These are phyloP conservation scores for Phaeomoniella chlamydospora DNA, from an alignment of 2,329 filamentous ascomycete genomes.

Conservation along the genomic window DNA sequence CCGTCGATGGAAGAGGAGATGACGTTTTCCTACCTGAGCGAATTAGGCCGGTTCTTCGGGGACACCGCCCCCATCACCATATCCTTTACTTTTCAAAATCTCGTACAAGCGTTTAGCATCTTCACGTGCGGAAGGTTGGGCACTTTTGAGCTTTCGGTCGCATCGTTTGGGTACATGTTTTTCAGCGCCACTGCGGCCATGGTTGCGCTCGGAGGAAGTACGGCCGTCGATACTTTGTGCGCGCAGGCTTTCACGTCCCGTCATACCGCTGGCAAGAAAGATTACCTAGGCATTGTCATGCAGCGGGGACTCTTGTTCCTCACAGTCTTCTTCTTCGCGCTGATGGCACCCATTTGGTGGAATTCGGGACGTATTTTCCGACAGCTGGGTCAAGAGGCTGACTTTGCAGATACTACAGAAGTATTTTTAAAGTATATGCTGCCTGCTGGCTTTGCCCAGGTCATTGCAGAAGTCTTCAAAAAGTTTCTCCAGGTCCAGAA, in stretches of 20 bases:
- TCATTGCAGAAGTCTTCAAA: constrained; percentile 5
- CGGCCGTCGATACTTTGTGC: constrained; percentile 7
- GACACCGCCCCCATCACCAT: constrained; percentile 5
- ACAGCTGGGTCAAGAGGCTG: constrained; percentile 4
- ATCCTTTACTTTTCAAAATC: constrained; percentile 6
- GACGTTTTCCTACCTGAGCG: constrained; percentile 1
- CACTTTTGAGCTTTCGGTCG: constrained; percentile 4
- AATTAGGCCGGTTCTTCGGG: constrained; percentile 4
- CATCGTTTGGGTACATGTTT: constrained; percentile 8
- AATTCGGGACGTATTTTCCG: constrained; percentile 5
- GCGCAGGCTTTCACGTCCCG: constrained; percentile 5
- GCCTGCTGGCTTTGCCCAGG: constrained; percentile 5
- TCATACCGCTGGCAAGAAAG: constrained; percentile 1
- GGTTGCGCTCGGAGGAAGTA: constrained; percentile 6
- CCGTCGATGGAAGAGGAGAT: constrained; percentile 1
- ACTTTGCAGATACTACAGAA: constrained; percentile 4
- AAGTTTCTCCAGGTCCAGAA: constrained; percentile 7
- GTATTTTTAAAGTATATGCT: constrained; percentile 4
- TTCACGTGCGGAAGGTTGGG: constrained; percentile 5
- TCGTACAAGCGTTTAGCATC: constrained; percentile 6
- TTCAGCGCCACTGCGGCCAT: constrained; percentile 5
- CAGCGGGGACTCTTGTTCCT: constrained; percentile 7
- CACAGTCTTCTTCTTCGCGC: constrained; percentile 2
- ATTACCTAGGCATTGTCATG: constrained; percentile 5
- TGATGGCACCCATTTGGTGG: constrained; percentile 5